These are phyloP conservation scores for Phaeophleospora eucalypticola DNA, from an alignment of 2,329 filamentous ascomycete genomes.

Conservation along the genomic window DNA sequence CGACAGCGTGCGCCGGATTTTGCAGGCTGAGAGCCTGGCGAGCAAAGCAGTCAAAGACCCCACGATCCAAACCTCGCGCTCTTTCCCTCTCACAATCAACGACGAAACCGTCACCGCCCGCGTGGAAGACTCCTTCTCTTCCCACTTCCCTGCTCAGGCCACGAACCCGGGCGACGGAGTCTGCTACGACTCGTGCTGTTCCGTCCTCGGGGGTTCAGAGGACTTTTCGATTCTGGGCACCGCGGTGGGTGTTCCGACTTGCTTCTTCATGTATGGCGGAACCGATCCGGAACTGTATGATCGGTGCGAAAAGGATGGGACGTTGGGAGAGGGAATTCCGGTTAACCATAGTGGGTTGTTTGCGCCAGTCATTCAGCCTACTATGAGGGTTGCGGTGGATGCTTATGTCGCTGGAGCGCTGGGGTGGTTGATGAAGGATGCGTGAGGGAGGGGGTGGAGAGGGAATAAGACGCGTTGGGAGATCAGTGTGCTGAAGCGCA, in stretches of 20 bases:
- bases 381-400: slow-evolving; percentile 48
- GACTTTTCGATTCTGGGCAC: slow-evolving; percentile 57
- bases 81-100: slow-evolving; percentile 52
- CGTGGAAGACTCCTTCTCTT: slow-evolving; percentile 43
- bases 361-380: slow-evolving; percentile 56
- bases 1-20: slow-evolving; percentile 48
- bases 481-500: background rate
- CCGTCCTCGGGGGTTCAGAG: slow-evolving; percentile 49
- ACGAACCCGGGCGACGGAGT: slow-evolving; percentile 20
- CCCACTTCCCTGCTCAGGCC: slow-evolving; percentile 41
- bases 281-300: slow-evolving; percentile 51
- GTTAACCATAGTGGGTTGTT: slow-evolving; percentile 59
- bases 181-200: slow-evolving; percentile 37
- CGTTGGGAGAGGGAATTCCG: slow-evolving; percentile 47
- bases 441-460: slow-evolving; percentile 3
- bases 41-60: slow-evolving; percentile 44
- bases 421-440: slow-evolving; percentile 31
- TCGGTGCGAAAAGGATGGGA: slow-evolving; percentile 43
- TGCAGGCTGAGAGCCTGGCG: slow-evolving; percentile 53
- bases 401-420: slow-evolving; percentile 35
- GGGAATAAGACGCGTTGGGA: background rate
- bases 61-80: slow-evolving; percentile 38
- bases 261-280: slow-evolving; percentile 57
- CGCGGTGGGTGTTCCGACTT: slow-evolving; percentile 46
- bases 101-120: slow-evolving; percentile 42